Evolutionary conservation across 768 basidiomycete genomes (phyloP).

Genomic region (Trametes villosa): DNA sequence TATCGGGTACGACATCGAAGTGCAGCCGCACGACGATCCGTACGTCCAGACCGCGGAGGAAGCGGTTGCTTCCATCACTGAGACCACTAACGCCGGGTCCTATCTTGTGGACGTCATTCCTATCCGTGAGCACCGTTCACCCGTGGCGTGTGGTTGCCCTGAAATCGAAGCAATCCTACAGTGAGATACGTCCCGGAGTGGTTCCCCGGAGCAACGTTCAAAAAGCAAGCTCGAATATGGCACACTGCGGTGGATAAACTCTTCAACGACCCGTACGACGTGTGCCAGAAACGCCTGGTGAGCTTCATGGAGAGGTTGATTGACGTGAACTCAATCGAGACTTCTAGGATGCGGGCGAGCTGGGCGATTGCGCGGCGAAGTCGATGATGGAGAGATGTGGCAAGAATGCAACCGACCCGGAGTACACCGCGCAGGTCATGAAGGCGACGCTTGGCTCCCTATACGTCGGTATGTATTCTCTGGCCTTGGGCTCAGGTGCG

Average conservation of each 20-base stretch:
- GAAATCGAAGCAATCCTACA: background rate
- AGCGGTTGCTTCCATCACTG: background rate
- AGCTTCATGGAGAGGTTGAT: background rate
- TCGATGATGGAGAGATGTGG: conserved; percentile 12
- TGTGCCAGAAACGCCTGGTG: conserved; percentile 2
- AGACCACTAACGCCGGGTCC: conserved; percentile 12
- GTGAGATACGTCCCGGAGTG: conserved; percentile 27
- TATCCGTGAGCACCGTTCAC: background rate
- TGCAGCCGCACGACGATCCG: conserved; percentile 14
- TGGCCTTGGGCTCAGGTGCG: background rate
- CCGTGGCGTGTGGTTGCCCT: background rate
- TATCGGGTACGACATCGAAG: conserved; percentile 15
- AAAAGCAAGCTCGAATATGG: conserved; percentile 14
- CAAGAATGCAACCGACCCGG: background rate
- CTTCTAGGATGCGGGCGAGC: background rate
- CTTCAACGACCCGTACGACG: conserved; percentile 4
- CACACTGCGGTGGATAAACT: background rate
- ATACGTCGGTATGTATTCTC: conserved; percentile 14
- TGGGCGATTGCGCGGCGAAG: conserved; percentile 18
- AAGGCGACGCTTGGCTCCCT: conserved; percentile 8
- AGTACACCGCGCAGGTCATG: conserved; percentile 8
- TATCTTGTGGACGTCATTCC: conserved; percentile 15
- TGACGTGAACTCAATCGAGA: too few relatives aligned
- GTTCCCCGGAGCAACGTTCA: conserved; percentile 33
- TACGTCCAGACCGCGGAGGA: conserved; percentile 17